Percentiles rank a stretch among this genome's conserved stretches.
Conservation (phyloP, 495 filamentous ascomycete species). For the Bathelium albidoporum region DNA sequence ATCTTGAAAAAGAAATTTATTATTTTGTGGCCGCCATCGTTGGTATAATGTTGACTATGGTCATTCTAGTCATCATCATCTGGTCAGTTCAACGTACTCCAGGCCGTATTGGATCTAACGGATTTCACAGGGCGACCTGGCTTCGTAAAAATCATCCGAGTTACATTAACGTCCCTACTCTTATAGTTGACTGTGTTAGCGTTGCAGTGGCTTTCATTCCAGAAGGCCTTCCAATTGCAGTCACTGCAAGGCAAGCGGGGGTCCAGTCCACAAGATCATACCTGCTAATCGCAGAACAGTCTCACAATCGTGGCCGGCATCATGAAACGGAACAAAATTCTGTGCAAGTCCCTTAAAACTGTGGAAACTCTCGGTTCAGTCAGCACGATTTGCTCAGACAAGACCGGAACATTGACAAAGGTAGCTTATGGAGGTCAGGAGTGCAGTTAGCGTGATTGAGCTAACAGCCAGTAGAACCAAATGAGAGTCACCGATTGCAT, state of each 20-base stretch:
- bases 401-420: conserved; percentile 41
- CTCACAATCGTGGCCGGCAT: conserved; percentile 30
- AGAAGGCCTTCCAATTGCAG: conserved; percentile 32
- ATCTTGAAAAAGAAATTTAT: conserved; percentile 28
- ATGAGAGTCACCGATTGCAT: conserved; percentile 12
- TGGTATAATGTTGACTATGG: conserved; percentile 10
- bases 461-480: conserved; percentile 3
- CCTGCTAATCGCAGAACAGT: conserved; percentile 4
- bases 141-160: conserved; percentile 14
- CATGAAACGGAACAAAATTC: conserved; percentile 28
- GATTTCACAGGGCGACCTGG: conserved; percentile 6
- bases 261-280: not conserved
- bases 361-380: conserved; percentile 29
- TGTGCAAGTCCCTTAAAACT: conserved; percentile 27
- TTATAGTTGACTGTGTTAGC: conserved; percentile 30
- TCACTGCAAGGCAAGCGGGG: conserved; percentile 22
- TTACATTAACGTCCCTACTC: conserved; percentile 22
- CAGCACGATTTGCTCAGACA: conserved; percentile 28
- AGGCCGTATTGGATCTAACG: not conserved
- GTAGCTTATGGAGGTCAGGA: conserved; percentile 32
- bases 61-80: conserved; percentile 25
- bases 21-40: conserved; percentile 30
- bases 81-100: conserved; percentile 3
- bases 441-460: not conserved
- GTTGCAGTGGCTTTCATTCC: conserved; percentile 33